Base-by-base conservation (phyloP, 2,329 filamentous ascomycete species). In the Hymenoscyphus linearis region DNA sequence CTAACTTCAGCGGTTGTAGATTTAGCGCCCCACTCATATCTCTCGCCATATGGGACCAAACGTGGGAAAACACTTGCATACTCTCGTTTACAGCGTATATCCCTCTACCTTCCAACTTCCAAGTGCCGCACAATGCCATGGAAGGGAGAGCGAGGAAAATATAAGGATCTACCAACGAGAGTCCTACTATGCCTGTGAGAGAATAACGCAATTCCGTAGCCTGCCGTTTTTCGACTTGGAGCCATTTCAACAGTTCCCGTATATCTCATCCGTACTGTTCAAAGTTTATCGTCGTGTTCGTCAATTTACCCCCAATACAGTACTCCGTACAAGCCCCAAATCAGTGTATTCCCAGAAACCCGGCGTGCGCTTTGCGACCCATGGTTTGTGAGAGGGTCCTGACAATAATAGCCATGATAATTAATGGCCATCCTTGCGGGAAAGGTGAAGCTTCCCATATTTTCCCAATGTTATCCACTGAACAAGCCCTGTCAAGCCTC, bases 301-400 rank as follows among this genome's bases (percentile, higher is more conserved):
- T 47, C 40, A 16, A 47, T 22, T 16, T 47, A 16, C 7, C 16
- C 14, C 37, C 14, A 44, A 44, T 18, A 44, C n/a, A n/a, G n/a
- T n/a, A n/a, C n/a, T n/a, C n/a, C n/a, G n/a, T n/a, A n/a, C 14
- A 44, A 34, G 25, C 37, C 26, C 55, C 36, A 31, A 26, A 53
- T 27, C 31, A 57, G 44, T 47, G 55, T 26, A 58, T 35, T 59
- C 18, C 54, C 44, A 36, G 18, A 57, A 54, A 61, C 55, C 60
- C 60, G 44, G 60, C 55, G 55, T 27, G 25, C 37, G 25, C 35
- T 56, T 57, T 54, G 44, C 55, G 35, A 47, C 36, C 13, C 34
- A 31, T 31, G 31, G 31, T 31, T 31, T 31, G 31, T 35, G 50
- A 44, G 34, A 47, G 31, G 10, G 26, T n/a, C 44, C 25, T 25